Evolutionary conservation across 139 green algal species (phyloP).

Genomic region (Chlamydomonas sp.): DNA sequence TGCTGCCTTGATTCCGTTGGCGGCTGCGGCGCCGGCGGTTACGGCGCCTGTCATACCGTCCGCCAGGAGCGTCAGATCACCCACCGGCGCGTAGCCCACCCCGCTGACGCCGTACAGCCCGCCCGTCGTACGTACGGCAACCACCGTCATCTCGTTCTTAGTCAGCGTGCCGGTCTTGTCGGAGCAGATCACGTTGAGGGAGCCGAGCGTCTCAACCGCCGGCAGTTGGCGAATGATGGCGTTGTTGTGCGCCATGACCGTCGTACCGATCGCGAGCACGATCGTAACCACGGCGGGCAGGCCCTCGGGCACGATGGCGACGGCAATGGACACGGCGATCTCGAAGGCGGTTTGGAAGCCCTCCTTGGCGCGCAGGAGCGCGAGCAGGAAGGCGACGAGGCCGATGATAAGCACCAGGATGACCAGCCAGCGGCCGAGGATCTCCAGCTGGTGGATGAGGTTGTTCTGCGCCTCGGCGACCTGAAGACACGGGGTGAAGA

Average conservation of each 20-base stretch:
- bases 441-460: conserved; percentile 43
- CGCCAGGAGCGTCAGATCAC: conserved; percentile 23
- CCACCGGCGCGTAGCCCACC: conserved; percentile 55
- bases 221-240: background rate
- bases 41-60: no score
- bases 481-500: no score
- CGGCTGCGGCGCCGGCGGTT: no score
- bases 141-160: conserved; percentile 82
- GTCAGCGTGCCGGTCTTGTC: conserved; percentile 76
- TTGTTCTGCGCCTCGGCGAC: no score
- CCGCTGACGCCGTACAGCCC: conserved; percentile 41
- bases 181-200: conserved; percentile 44
- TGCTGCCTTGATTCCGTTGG: no score
- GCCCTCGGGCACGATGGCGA: conserved; percentile 60
- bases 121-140: conserved; percentile 26
- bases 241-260: conserved; percentile 37
- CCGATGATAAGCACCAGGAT: conserved; percentile 46
- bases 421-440: conserved; percentile 49
- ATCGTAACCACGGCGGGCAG: conserved; percentile 61
- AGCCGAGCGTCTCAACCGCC: conserved; percentile 58
- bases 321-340: background rate
- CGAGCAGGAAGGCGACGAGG: conserved; percentile 53
- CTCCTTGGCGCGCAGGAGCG: conserved; percentile 31
- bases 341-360: conserved; percentile 49
- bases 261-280: conserved; percentile 50